Conservation (phyloP, 2,329 filamentous ascomycete species). For the Ceratocystis papillata region DNA sequence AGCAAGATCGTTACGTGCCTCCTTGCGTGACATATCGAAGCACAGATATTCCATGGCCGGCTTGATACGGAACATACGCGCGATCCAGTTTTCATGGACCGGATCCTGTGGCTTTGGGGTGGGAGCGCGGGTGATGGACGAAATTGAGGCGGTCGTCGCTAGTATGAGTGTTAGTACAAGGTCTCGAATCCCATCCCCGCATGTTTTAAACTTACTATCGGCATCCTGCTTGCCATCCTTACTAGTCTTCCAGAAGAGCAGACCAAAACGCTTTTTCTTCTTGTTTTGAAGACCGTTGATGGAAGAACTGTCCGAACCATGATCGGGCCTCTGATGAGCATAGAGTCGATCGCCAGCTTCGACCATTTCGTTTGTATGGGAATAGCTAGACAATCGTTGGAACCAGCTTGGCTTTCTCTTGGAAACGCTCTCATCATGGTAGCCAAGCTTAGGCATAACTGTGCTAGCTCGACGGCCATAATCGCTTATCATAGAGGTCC, state of each 20-base stretch:
- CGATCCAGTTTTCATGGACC: constrained; percentile 74
- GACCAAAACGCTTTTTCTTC: constrained; percentile 41
- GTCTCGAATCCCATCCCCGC: too few relatives aligned
- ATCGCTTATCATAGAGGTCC: background rate
- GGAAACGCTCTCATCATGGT: constrained; percentile 31
- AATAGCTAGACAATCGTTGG: constrained; percentile 31
- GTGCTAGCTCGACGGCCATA: background rate
- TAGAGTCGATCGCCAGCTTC: constrained; percentile 19
- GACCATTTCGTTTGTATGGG: constrained; percentile 18
- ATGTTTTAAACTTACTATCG: background rate
- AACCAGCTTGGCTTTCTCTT: constrained; percentile 43
- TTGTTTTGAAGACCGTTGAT: constrained; percentile 29
- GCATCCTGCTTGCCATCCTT: constrained; percentile 29
- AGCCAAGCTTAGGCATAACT: constrained; percentile 11
- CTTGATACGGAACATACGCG: constrained; percentile 79
- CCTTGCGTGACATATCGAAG: constrained; percentile 56
- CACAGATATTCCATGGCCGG: constrained; percentile 67
- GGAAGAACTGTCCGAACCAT: constrained; percentile 19
- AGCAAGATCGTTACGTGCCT: constrained; percentile 65
- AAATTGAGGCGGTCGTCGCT: background rate
- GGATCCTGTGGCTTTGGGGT: constrained; percentile 42
- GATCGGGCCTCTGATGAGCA: background rate
- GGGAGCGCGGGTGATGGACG: background rate
- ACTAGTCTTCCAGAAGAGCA: constrained; percentile 46
- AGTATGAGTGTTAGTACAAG: background rate